These are phyloP conservation scores for Hericium coralloides DNA, from an alignment of 768 basidiomycete genomes.

Conservation along the genomic window DNA sequence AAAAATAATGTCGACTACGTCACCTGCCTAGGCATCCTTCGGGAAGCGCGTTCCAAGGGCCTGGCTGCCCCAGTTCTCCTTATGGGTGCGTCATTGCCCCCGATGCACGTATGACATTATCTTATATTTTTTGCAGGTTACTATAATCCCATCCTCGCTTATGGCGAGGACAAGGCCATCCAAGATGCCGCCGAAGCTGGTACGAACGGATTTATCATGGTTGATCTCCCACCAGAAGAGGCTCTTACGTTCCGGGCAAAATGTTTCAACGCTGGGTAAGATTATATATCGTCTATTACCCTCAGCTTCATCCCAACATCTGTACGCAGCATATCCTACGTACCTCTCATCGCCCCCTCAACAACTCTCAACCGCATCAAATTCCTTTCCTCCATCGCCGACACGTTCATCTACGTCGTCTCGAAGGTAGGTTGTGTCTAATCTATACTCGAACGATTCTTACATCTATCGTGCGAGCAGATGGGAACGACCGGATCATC, in stretches of 20 bases:
- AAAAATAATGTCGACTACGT: slow-evolving; percentile 72
- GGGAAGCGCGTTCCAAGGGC: slow-evolving; percentile 73
- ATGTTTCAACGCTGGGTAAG: slow-evolving; percentile 73
- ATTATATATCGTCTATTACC: slow-evolving; percentile 11
- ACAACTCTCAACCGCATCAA: slow-evolving; percentile 82
- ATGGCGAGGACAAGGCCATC: slow-evolving; percentile 92
- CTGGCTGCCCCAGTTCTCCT: slow-evolving; percentile 82
- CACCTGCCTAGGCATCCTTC: slow-evolving; percentile 64
- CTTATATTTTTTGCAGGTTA: slow-evolving; percentile 52
- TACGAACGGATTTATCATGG: slow-evolving; percentile 96
- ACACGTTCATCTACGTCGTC: slow-evolving; percentile 97
- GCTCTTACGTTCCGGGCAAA: slow-evolving; percentile 85
- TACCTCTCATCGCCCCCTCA: slow-evolving; percentile 92
- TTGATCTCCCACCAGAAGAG: slow-evolving; percentile 97
- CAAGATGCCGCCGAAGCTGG: slow-evolving; percentile 84
- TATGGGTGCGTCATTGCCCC: slow-evolving; percentile 56
- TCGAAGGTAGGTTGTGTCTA: slow-evolving; percentile 58
- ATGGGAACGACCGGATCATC: slow-evolving; percentile 99
- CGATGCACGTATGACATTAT: not conserved
- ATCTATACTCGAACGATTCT: not conserved
- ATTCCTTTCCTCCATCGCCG: slow-evolving; percentile 88
- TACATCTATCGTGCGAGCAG: slow-evolving; percentile 25
- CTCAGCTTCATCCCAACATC: slow-evolving; percentile 1
- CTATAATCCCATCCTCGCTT: slow-evolving; percentile 93
- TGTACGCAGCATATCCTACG: slow-evolving; percentile 76